These are phyloP conservation scores for Ophiostoma quercus DNA, from an alignment of 2,329 filamentous ascomycete species.

Conservation along the genomic window DNA sequence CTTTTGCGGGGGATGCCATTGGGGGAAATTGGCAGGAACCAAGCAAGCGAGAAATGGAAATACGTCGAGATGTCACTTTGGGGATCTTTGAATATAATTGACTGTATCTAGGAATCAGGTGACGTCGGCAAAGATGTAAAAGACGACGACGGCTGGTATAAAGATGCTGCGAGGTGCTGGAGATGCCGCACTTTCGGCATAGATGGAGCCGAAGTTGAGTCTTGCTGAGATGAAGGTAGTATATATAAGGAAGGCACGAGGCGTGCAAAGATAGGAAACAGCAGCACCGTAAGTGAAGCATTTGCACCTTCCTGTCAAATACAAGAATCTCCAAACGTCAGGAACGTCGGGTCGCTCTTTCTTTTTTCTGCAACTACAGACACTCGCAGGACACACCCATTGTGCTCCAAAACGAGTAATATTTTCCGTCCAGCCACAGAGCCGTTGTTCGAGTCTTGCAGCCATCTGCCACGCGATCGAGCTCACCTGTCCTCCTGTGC, in stretches of 20 bases:
- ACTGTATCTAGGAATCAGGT: neutral
- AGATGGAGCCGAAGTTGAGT: neutral
- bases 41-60: neutral
- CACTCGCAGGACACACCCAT: neutral
- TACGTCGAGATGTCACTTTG: neutral
- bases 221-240: neutral
- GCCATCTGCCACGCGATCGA: slow-evolving; percentile 1
- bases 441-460: neutral
- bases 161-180: neutral
- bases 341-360: neutral
- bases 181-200: slow-evolving; percentile 7
- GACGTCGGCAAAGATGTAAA: neutral
- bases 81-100: too few relatives aligned
- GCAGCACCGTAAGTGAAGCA: neutral
- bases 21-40: slow-evolving; percentile 10
- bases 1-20: slow-evolving; percentile 20
- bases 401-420: neutral
- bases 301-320: neutral
- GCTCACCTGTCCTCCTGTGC: neutral
- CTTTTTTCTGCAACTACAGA: neutral
- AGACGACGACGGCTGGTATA: neutral
- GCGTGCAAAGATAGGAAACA: neutral
- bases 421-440: slow-evolving; percentile 6
- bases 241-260: neutral
- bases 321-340: neutral